Base-by-base conservation (phyloP, 805 yeast genomes). In the Candida suzukii region DNA sequence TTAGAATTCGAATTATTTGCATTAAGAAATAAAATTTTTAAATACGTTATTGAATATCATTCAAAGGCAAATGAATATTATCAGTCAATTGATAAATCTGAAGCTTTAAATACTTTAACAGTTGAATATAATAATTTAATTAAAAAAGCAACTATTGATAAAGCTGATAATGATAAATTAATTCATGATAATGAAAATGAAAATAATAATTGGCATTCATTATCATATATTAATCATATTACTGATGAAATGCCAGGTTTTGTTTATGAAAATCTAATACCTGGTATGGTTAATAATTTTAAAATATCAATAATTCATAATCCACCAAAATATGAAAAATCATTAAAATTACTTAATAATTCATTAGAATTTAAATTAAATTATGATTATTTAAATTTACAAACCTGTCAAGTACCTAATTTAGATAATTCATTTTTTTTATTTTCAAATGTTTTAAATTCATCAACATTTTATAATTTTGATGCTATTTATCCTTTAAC, bases 401-500 rank as follows among this genome's bases (percentile, higher is more conserved):
- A 14, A 10, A 35, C 45, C 20, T 38, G 28, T 17, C 7, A 39
- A 8, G 57, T 56, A 27, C 59, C 40, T 26, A 40, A 29, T 21
- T 33, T 40, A 49, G 51, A 41, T 17, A 38, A 22, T 8, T 25
- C 43, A 46, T 7, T 41, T 32, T 6, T 40, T 37, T 2, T 14
- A 32, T 3, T 24, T 26, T 19, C 16, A 14, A 8, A 5, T 13
- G 22, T 18, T 34, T 38, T 27, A 37, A 30, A 53, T 58, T 33
- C 29, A 44, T 1, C n/a, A n/a, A 53, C 59, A n/a, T 52, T 76
- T 2, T 79, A 76, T 49, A 60, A 63, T 33, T 53, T 71, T 4
- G 80, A 78, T 45, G 44, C 64, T 34, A 49, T 57, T 14, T 74
- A 64, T 53, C 49, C 49, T 16, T 49, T 60, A 5, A 64, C 75